A percentile compares a stretch with the other conserved stretches of the same genome.
These are phyloP conservation scores for Pseudogymnoascus sp. DNA, from an alignment of 2,329 filamentous ascomycete species.

Conservation along the genomic window DNA sequence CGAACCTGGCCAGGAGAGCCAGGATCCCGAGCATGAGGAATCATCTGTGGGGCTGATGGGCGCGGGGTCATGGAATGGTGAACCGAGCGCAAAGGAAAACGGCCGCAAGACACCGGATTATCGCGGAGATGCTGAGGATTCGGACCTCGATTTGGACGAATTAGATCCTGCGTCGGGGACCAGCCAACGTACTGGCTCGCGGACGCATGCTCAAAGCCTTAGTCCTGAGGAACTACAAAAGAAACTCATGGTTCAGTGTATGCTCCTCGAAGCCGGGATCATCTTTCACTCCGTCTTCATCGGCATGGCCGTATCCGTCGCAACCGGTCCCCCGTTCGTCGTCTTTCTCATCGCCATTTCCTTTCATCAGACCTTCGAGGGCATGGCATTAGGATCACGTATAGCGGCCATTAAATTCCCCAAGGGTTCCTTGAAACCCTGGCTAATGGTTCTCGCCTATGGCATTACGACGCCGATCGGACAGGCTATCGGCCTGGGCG, in stretches of 20 bases:
- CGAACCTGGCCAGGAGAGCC: slow-evolving; percentile 31
- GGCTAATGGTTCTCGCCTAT: slow-evolving; percentile 72
- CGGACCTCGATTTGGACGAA: slow-evolving; percentile 54
- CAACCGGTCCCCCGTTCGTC: slow-evolving; percentile 68
- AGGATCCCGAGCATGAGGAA: slow-evolving; percentile 26
- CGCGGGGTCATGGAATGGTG: slow-evolving; percentile 49
- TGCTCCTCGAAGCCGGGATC: slow-evolving; percentile 74
- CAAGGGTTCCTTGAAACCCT: slow-evolving; percentile 60
- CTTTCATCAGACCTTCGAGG: slow-evolving; percentile 85
- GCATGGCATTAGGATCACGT: slow-evolving; percentile 73
- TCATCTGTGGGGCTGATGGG: slow-evolving; percentile 47
- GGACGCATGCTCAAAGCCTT: slow-evolving; percentile 17
- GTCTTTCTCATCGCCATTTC: slow-evolving; percentile 73
- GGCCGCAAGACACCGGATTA: slow-evolving; percentile 27
- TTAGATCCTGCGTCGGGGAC: slow-evolving; percentile 39
- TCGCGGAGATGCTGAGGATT: slow-evolving; percentile 35
- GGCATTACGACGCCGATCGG: slow-evolving; percentile 72
- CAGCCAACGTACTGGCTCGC: slow-evolving; percentile 21
- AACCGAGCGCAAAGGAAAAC: slow-evolving; percentile 38
- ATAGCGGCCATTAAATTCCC: slow-evolving; percentile 79
- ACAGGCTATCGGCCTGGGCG: slow-evolving; percentile 69
- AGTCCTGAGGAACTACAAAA: slow-evolving; percentile 47
- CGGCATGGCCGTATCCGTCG: slow-evolving; percentile 76
- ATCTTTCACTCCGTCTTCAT: slow-evolving; percentile 82
- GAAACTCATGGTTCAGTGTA: slow-evolving; percentile 63